Conservation (phyloP, 2,329 filamentous ascomycete species). For the Alternaria triticimaculans region DNA sequence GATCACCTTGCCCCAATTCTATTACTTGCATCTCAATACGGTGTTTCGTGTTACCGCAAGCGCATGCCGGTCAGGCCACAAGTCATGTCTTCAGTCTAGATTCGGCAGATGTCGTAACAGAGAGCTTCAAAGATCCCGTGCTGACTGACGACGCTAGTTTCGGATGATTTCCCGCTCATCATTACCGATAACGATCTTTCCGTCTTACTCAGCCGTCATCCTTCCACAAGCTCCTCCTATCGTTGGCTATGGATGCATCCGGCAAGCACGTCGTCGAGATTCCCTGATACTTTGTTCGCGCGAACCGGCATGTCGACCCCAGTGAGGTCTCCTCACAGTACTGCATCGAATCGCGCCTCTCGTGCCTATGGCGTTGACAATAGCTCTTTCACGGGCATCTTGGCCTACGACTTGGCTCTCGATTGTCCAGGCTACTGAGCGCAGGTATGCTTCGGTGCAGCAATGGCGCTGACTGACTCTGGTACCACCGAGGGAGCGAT, state of each 20-base stretch:
- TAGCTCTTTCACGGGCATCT: neutral
- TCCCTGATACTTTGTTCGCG: neutral
- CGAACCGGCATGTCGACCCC: neutral
- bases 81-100: neutral
- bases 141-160: slow-evolving; percentile 24
- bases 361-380: slow-evolving; percentile 17
- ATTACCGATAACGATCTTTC: slow-evolving; percentile 26
- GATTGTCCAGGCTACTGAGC: neutral
- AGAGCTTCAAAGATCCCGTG: neutral
- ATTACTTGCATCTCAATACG: neutral
- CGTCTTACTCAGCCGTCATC: slow-evolving; percentile 28
- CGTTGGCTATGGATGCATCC: slow-evolving; percentile 5
- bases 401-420: neutral
- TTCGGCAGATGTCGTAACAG: neutral
- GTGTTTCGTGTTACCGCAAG: neutral
- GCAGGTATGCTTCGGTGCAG: slow-evolving; percentile 10
- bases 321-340: slow-evolving; percentile 3
- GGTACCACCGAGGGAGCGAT: slow-evolving; percentile 3
- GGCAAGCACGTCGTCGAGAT: slow-evolving; percentile 2
- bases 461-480: slow-evolving; percentile 23
- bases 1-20: neutral
- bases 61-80: slow-evolving; percentile 2
- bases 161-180: slow-evolving; percentile 3
- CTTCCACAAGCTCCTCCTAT: slow-evolving; percentile 9
- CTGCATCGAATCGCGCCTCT: slow-evolving; percentile 13